Conservation (phyloP, 208 protist genomes). For the Trypanosomatidae sp. region DNA sequence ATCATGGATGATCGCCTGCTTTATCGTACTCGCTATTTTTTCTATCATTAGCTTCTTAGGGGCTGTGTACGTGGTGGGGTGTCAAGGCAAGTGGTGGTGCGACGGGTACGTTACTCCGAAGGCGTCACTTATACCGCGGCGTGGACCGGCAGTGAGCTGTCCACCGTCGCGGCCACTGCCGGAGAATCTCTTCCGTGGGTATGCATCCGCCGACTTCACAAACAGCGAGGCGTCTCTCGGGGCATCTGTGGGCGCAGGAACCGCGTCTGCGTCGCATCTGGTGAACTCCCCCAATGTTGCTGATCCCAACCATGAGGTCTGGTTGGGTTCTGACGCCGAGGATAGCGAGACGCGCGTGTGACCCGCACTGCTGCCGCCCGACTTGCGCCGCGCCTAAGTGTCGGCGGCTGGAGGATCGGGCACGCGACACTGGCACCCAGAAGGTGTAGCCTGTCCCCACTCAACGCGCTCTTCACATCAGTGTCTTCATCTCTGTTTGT, state of each 20-base stretch:
- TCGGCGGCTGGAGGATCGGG: neutral
- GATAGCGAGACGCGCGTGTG: neutral
- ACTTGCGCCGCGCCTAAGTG: neutral
- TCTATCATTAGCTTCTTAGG: conserved; percentile 16
- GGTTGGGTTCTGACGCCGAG: neutral
- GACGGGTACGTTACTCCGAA: conserved; percentile 49
- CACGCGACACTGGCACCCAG: neutral
- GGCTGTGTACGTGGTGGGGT: conserved; percentile 35
- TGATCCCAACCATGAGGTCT: neutral
- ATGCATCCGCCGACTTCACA: conserved; percentile 46
- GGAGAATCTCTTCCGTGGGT: conserved; percentile 57
- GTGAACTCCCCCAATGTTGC: neutral
- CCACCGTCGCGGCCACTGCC: conserved; percentile 45
- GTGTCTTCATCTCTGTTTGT: neutral
- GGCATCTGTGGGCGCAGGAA: neutral
- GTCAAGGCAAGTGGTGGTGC: conserved; percentile 56
- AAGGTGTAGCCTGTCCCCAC: neutral
- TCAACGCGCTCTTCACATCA: neutral
- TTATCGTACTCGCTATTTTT: conserved; percentile 30
- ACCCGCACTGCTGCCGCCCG: neutral
- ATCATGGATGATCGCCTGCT: conserved; percentile 50
- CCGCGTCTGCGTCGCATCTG: neutral
- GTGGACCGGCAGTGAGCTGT: conserved; percentile 33
- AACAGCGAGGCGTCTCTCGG: conserved; percentile 14
- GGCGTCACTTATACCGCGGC: conserved; percentile 39